Percentiles rank a stretch among this genome's conserved stretches.
Conservation (phyloP, 257 asterid genomes). For the Forsythia viridissima region DNA sequence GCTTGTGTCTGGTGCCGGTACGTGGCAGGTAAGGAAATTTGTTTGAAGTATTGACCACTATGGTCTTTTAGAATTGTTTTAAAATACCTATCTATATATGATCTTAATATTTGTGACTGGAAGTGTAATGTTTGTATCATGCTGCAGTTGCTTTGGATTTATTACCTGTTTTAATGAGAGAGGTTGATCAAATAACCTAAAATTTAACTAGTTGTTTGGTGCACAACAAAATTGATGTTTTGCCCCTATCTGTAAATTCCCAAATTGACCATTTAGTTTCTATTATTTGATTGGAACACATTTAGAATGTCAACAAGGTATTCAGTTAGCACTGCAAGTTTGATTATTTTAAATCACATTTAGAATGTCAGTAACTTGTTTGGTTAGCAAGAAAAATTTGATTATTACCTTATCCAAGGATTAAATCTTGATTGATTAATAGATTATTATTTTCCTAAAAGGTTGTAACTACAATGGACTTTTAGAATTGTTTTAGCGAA, state of each 20-base stretch:
- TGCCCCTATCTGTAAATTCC: neutral
- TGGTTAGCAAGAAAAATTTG: neutral
- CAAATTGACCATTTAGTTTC: neutral
- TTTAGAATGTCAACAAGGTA: neutral
- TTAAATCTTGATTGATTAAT: neutral
- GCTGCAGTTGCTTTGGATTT: neutral
- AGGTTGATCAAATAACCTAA: neutral
- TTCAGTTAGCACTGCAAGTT: neutral
- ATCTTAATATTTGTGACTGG: neutral
- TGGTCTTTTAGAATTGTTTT: neutral
- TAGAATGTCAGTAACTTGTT: conserved; percentile 3
- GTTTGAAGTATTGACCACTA: neutral
- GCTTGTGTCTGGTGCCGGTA: neutral
- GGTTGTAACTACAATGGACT: neutral
- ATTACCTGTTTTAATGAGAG: conserved; percentile 1
- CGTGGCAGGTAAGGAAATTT: neutral
- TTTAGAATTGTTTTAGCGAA: neutral
- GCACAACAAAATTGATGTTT: neutral
- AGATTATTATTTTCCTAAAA: neutral
- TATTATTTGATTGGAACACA: neutral
- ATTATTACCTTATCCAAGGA: neutral
- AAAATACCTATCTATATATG: neutral
- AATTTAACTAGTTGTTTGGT: neutral
- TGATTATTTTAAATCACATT: neutral
- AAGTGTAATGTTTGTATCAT: neutral